Evolutionary conservation across 805 yeast genomes (phyloP).

Genomic region (Candida maris): DNA sequence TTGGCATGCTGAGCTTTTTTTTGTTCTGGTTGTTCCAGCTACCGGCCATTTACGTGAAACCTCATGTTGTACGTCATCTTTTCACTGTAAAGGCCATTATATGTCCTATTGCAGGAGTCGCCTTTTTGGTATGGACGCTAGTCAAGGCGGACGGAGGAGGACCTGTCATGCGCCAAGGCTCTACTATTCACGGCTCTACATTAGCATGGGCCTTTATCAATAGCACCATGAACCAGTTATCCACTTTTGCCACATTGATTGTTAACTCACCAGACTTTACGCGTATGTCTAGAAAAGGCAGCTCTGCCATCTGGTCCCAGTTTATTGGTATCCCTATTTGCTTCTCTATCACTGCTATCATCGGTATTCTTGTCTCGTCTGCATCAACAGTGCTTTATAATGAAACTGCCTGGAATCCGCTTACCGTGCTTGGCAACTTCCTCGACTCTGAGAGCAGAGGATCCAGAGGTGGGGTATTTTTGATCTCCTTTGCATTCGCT

Average conservation of each 20-base stretch:
- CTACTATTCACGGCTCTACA: slow-evolving; percentile 52
- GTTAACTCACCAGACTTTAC: slow-evolving; percentile 88
- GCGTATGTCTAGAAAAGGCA: slow-evolving; percentile 65
- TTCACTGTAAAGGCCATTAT: slow-evolving; percentile 77
- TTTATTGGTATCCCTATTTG: slow-evolving; percentile 66
- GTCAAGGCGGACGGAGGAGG: slow-evolving; percentile 80
- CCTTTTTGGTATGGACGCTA: slow-evolving; percentile 79
- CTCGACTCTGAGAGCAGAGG: slow-evolving; percentile 53
- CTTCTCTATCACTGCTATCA: slow-evolving; percentile 75
- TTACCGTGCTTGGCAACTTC: slow-evolving; percentile 67
- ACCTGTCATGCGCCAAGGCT: slow-evolving; percentile 56
- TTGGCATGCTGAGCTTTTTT: slow-evolving; percentile 71
- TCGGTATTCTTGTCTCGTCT: slow-evolving; percentile 82
- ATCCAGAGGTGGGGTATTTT: slow-evolving; percentile 75
- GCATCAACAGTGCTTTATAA: slow-evolving; percentile 69
- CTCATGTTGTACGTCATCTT: slow-evolving; percentile 77
- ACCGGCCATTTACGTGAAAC: slow-evolving; percentile 78
- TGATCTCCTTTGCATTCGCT: slow-evolving; percentile 66
- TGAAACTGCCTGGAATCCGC: slow-evolving; percentile 76
- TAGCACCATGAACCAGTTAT: slow-evolving; percentile 74
- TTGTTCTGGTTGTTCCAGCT: slow-evolving; percentile 76
- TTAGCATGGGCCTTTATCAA: slow-evolving; percentile 82
- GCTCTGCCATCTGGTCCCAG: slow-evolving; percentile 54
- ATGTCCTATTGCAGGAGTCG: slow-evolving; percentile 81
- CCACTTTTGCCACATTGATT: slow-evolving; percentile 86